These are phyloP conservation scores for Leishmania amazonensis DNA, from an alignment of 208 protist genomes.

Conservation along the genomic window DNA sequence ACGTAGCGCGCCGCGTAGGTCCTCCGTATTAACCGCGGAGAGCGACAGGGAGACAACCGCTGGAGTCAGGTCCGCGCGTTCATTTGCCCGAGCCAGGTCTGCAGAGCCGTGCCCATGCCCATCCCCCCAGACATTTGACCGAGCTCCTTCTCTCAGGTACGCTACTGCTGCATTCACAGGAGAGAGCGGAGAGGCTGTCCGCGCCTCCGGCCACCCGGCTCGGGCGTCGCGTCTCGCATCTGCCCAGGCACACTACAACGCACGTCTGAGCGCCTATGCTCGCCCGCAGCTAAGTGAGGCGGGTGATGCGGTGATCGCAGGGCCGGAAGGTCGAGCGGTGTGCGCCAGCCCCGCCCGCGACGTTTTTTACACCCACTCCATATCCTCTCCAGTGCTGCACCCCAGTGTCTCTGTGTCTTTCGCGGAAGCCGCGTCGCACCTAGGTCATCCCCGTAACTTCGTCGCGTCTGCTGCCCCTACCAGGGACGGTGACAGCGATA, in stretches of 20 bases:
- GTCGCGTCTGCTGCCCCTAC: not conserved
- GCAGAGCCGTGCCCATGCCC: not conserved
- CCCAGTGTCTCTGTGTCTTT: not conserved
- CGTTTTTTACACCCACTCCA: not conserved
- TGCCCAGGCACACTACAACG: too few species aligned
- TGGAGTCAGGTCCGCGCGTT: not conserved
- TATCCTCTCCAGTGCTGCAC: slow-evolving; percentile 1
- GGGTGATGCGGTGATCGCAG: not conserved
- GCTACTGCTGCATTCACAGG: not conserved
- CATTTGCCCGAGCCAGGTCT: not conserved
- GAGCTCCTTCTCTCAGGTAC: not conserved
- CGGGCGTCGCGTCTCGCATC: not conserved
- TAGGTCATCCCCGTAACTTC: not conserved
- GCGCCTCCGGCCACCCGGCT: not conserved
- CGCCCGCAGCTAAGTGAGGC: too few species aligned
- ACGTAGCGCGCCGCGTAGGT: too few species aligned
- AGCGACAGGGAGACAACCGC: not conserved
- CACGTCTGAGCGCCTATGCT: not conserved
- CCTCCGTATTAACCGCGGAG: not conserved
- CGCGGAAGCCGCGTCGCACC: not conserved
- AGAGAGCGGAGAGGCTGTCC: not conserved
- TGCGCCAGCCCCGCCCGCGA: not conserved
- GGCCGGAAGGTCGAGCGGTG: not conserved
- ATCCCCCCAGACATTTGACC: not conserved
- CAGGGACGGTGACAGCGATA: not conserved